Evolutionary conservation across 805 yeast genomes (phyloP).

Genomic region (Candida ipomoeae): DNA sequence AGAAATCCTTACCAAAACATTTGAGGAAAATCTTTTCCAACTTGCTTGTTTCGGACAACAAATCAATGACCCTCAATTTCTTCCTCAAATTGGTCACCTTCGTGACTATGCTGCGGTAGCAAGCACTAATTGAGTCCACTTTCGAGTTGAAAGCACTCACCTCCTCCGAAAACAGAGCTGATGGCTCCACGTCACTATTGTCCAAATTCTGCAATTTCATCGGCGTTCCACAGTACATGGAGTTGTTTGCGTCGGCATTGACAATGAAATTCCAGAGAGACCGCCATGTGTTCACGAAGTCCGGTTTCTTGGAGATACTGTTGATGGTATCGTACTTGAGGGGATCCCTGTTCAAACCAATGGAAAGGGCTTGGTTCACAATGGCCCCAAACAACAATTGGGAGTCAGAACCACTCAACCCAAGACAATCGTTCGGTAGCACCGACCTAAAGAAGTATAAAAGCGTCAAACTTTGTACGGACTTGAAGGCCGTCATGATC

Average conservation of each 20-base stretch:
- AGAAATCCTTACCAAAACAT: slow-evolving; percentile 40
- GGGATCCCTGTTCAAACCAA: slow-evolving; percentile 42
- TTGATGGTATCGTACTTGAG: slow-evolving; percentile 26
- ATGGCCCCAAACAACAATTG: slow-evolving; percentile 35
- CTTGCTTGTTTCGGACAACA: slow-evolving; percentile 32
- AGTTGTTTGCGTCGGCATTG: slow-evolving; percentile 26
- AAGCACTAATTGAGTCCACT: slow-evolving; percentile 19
- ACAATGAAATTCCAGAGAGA: slow-evolving; percentile 32
- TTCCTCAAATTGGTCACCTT: slow-evolving; percentile 24
- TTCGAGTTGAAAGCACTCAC: slow-evolving; percentile 10
- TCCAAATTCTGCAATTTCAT: slow-evolving; percentile 26
- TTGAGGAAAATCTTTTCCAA: slow-evolving; percentile 34
- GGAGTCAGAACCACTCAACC: slow-evolving; percentile 38
- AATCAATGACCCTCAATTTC: slow-evolving; percentile 33
- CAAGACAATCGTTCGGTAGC: slow-evolving; percentile 41
- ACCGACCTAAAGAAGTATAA: slow-evolving; percentile 33
- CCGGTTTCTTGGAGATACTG: slow-evolving; percentile 25
- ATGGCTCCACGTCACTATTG: slow-evolving; percentile 28
- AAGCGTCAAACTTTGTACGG: slow-evolving; percentile 33
- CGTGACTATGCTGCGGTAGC: slow-evolving; percentile 28
- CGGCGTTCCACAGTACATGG: slow-evolving; percentile 32
- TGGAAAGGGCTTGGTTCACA: slow-evolving; percentile 36
- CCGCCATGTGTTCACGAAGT: slow-evolving; percentile 32
- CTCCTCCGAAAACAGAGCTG: slow-evolving; percentile 6
- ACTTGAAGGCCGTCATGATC: slow-evolving; percentile 30